A percentile compares a stretch with the other conserved stretches of the same genome.
Evolutionary conservation across 768 basidiomycete genomes (phyloP).

Genomic region (Leucocoprinus sp.): DNA sequence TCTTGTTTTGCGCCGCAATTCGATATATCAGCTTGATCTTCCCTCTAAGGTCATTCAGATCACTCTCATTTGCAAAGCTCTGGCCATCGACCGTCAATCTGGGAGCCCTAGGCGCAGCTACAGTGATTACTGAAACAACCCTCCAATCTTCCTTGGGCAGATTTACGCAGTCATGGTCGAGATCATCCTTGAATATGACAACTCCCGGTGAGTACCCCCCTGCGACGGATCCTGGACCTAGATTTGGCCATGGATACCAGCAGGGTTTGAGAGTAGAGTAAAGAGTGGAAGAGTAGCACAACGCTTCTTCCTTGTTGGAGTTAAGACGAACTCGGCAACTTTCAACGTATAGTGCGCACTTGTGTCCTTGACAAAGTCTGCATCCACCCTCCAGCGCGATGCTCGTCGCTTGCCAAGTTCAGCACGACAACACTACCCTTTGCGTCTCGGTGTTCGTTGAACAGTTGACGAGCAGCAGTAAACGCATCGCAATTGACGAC

Average conservation of each 20-base stretch:
- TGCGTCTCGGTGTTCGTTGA: conserved; percentile 20
- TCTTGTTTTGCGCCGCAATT: conserved; percentile 31
- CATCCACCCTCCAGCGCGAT: conserved; percentile 26
- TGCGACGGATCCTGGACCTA: conserved; percentile 29
- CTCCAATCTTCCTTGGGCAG: conserved; percentile 23
- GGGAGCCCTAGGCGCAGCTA: conserved; percentile 32
- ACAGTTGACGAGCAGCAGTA: conserved; percentile 24
- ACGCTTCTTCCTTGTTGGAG: conserved; percentile 32
- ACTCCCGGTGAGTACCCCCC: conserved; percentile 38
- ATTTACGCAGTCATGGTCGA: conserved; percentile 32
- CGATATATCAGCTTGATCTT: conserved; percentile 37
- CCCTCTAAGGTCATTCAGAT: conserved; percentile 28
- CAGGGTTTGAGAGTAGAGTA: conserved; percentile 30
- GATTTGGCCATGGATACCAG: conserved; percentile 41
- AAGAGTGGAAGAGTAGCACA: conserved; percentile 41
- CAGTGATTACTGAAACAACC: conserved; percentile 36
- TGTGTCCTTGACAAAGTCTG: conserved; percentile 22
- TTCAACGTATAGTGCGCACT: conserved; percentile 14
- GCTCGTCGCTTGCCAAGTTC: conserved; percentile 31
- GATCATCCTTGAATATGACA: conserved; percentile 39
- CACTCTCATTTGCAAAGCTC: conserved; percentile 17
- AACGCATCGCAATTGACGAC: conserved; percentile 32
- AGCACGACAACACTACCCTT: conserved; percentile 26
- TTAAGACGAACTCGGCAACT: neutral
- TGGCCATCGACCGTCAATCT: conserved; percentile 21